A percentile compares a stretch with the other conserved stretches of the same genome.
phyloP scores from a whole-genome alignment of 768 basidiomycete species.

The Amanita fuliginea region DNA sequence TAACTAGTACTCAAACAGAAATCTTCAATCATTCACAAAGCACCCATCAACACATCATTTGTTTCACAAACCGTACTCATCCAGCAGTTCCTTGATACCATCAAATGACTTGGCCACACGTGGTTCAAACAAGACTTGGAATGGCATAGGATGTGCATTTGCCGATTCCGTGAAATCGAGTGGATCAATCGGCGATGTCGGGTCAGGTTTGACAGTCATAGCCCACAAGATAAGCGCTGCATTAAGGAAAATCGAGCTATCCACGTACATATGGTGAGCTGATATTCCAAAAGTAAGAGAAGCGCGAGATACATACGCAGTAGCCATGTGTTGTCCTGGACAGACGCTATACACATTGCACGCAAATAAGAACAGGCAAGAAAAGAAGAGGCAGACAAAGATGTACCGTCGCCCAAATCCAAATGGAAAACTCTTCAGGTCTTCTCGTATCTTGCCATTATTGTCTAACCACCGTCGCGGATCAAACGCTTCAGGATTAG shows the following conservation, averaged over 20 bases:
- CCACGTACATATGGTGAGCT: background rate
- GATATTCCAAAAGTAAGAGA: background rate
- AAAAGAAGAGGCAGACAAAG: conserved; percentile 1
- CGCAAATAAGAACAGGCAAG: background rate
- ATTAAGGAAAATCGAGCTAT: conserved; percentile 57
- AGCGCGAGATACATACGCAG: conserved; percentile 17
- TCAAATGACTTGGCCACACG: conserved; percentile 22
- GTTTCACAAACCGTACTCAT: conserved; percentile 26
- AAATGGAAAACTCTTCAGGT: conserved; percentile 41
- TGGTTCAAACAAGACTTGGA: conserved; percentile 46
- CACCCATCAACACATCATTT: too few species aligned
- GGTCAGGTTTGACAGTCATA: conserved; percentile 44
- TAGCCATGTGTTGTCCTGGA: conserved; percentile 53
- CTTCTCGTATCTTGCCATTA: conserved; percentile 36
- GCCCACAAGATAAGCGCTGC: conserved; percentile 56
- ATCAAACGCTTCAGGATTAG: conserved; percentile 47
- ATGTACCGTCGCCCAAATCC: conserved; percentile 42
- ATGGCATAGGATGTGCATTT: conserved; percentile 53
- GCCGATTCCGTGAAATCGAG: conserved; percentile 53
- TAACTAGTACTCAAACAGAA: too few species aligned
- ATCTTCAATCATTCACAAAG: too few species aligned
- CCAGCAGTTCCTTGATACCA: conserved; percentile 27
- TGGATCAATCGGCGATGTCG: conserved; percentile 43
- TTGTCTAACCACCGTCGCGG: conserved; percentile 45
- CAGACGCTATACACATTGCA: conserved; percentile 35